Percentiles rank a stretch among this genome's conserved stretches.
These are phyloP conservation scores for Seiridium cupressi DNA, from an alignment of 2,329 filamentous ascomycete species.

Conservation along the genomic window DNA sequence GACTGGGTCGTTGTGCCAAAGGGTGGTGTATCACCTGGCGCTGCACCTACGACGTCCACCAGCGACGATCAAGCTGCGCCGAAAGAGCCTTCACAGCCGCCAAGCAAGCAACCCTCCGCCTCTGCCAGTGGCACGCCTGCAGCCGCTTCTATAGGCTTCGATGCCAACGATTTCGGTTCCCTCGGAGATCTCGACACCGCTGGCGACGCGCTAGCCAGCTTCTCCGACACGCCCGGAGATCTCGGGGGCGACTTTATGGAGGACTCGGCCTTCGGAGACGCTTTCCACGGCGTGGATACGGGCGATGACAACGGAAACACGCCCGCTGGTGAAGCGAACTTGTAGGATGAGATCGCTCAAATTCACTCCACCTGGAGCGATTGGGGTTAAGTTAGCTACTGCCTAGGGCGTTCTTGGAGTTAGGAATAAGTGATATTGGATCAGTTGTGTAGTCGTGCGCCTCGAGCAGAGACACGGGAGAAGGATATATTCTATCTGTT, in stretches of 20 bases:
- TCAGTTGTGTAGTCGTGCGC: too few species aligned
- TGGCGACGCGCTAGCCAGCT: constrained; percentile 68
- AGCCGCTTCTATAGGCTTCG: constrained; percentile 36
- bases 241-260: constrained; percentile 60
- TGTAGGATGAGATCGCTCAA: constrained; percentile 16
- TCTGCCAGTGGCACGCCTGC: constrained; percentile 41
- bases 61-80: neutral
- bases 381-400: too few species aligned
- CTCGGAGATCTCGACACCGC: constrained; percentile 68
- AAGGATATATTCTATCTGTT: too few species aligned
- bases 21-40: constrained; percentile 46
- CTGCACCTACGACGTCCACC: constrained; percentile 11
- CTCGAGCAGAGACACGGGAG: too few species aligned
- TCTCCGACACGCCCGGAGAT: constrained; percentile 53
- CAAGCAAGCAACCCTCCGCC: constrained; percentile 35
- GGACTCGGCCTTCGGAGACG: constrained; percentile 80
- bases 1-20: constrained; percentile 78
- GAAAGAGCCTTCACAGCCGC: constrained; percentile 13
- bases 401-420: neutral
- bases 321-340: constrained; percentile 22
- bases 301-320: constrained; percentile 22
- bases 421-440: neutral
- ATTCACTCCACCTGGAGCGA: neutral
- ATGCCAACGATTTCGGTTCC: constrained; percentile 59
- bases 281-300: constrained; percentile 65